Percentiles rank a stretch among this genome's conserved stretches.
Conservation (phyloP, 1,139 yeast species). For the Yamadazyma mexicana region DNA sequence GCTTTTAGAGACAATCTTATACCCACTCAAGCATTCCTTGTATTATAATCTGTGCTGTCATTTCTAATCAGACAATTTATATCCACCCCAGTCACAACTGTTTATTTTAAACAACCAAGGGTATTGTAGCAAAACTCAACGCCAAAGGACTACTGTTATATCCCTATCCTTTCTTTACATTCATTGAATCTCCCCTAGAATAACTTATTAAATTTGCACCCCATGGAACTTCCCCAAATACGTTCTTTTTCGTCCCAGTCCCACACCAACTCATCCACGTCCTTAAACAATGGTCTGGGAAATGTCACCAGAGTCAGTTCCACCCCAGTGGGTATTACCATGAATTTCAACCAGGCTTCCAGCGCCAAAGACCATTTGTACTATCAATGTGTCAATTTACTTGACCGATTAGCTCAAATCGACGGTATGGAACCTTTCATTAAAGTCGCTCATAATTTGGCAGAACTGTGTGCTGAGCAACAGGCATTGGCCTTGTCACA, state of each 20-base stretch:
- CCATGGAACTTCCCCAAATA: constrained; percentile 27
- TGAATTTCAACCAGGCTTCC: constrained; percentile 63
- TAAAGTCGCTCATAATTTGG: constrained; percentile 50
- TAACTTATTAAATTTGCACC: neutral
- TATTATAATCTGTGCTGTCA: neutral
- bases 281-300: constrained; percentile 17
- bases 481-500: constrained; percentile 64
- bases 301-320: constrained; percentile 37
- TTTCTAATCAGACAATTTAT: no score
- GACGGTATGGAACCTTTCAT: constrained; percentile 76
- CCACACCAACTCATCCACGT: constrained; percentile 23
- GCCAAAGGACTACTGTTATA: no score
- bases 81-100: no score
- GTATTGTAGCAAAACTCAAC: no score
- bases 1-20: no score
- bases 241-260: constrained; percentile 42
- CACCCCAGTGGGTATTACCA: constrained; percentile 44
- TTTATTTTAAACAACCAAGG: no score
- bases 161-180: neutral
- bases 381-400: constrained; percentile 64
- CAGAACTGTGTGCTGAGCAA: constrained; percentile 69
- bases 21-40: no score
- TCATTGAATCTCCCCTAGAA: neutral
- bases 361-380: constrained; percentile 69
- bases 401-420: constrained; percentile 57